Evolutionary conservation across 129 eudicot species (phyloP).

Genomic region (Logfia minima): DNA sequence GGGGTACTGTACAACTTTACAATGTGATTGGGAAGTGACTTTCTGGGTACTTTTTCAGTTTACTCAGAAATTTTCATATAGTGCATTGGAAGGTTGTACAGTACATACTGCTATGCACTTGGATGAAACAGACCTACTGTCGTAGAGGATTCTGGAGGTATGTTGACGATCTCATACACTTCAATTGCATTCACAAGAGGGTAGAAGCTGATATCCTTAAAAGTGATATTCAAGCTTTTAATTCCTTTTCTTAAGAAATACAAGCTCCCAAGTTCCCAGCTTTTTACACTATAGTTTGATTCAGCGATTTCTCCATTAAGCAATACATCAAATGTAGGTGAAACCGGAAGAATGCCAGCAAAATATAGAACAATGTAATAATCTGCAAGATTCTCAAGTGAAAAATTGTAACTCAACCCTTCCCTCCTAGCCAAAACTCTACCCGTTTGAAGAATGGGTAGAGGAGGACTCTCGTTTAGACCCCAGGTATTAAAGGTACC

Average conservation of each 20-base stretch:
- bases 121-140: constrained; percentile 59
- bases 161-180: constrained; percentile 71
- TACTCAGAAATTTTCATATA: neutral
- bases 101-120: neutral
- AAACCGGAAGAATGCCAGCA: constrained; percentile 85
- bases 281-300: constrained; percentile 66
- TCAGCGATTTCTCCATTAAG: constrained; percentile 52
- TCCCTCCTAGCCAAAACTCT: constrained; percentile 72
- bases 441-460: constrained; percentile 73
- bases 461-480: constrained; percentile 57
- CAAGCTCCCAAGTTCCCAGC: constrained; percentile 46
- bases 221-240: constrained; percentile 57
- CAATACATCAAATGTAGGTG: constrained; percentile 74
- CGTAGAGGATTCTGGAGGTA: constrained; percentile 75
- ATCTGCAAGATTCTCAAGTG: constrained; percentile 61
- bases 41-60: neutral
- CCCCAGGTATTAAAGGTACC: constrained; percentile 46
- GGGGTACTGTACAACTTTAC: constrained; percentile 15
- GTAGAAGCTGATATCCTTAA: constrained; percentile 55
- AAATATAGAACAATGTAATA: constrained; percentile 68
- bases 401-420: constrained; percentile 53
- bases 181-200: constrained; percentile 82
- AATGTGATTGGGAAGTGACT: constrained; percentile 8
- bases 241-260: constrained; percentile 50
- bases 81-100: constrained; percentile 20